These are phyloP conservation scores for Venturia nashicola DNA, from an alignment of 2,329 filamentous ascomycete species.

Conservation along the genomic window DNA sequence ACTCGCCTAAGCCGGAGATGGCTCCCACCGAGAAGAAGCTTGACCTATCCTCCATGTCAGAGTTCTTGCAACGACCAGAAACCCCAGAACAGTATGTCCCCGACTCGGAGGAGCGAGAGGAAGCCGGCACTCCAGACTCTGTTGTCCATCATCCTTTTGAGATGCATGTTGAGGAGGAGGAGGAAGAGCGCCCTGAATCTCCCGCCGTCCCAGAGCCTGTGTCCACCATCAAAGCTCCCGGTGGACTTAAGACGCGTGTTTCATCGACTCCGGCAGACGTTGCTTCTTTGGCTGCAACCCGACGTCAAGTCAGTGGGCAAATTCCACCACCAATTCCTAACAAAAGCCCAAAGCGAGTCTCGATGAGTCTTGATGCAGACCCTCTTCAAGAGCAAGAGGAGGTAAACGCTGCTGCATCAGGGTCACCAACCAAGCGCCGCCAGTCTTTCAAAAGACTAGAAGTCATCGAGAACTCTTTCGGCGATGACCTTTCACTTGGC, in stretches of 20 bases:
- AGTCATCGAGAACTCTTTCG: constrained; percentile 60
- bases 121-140: constrained; percentile 68
- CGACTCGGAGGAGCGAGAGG: constrained; percentile 20
- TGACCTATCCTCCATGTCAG: constrained; percentile 8
- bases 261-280: constrained; percentile 81
- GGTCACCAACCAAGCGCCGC: constrained; percentile 1
- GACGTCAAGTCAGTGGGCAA: constrained; percentile 73
- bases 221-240: constrained; percentile 80
- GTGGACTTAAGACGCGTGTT: constrained; percentile 76
- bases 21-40: neutral
- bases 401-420: constrained; percentile 10
- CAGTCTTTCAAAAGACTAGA: constrained; percentile 46
- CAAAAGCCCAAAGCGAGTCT: constrained; percentile 25
- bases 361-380: constrained; percentile 15
- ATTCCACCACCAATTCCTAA: constrained; percentile 27
- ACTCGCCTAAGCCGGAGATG: neutral
- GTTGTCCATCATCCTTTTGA: constrained; percentile 67
- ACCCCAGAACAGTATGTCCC: neutral
- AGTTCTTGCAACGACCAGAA: constrained; percentile 14
- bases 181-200: constrained; percentile 35
- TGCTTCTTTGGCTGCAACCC: constrained; percentile 71
- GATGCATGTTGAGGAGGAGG: constrained; percentile 19
- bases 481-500: constrained; percentile 66
- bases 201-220: constrained; percentile 65
- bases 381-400: constrained; percentile 11